These are phyloP conservation scores for Dothiorella sarmentorum DNA, from an alignment of 2,329 filamentous ascomycete genomes.

Conservation along the genomic window DNA sequence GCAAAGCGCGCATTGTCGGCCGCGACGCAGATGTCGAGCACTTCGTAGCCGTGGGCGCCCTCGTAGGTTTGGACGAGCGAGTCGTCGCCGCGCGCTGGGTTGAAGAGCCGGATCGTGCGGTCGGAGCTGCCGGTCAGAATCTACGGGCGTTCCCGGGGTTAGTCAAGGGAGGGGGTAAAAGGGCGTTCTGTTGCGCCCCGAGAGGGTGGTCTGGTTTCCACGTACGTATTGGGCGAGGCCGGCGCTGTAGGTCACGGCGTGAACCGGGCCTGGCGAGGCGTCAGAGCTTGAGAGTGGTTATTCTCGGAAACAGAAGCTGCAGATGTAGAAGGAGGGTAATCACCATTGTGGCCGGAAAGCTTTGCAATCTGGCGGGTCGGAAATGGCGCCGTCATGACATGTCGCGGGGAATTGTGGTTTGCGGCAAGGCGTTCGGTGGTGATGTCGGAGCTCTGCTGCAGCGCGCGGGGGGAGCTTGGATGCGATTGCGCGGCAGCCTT, in stretches of 20 bases:
- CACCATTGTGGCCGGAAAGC: slow-evolving; percentile 41
- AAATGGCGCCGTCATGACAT: slow-evolving; percentile 38
- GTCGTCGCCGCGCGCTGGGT: slow-evolving; percentile 56
- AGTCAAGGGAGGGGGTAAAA: background rate
- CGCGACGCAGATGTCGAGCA: slow-evolving; percentile 73
- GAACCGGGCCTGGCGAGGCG: slow-evolving; percentile 40
- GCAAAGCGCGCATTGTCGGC: slow-evolving; percentile 79
- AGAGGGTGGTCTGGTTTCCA: too few species aligned
- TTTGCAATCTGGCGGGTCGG: slow-evolving; percentile 40
- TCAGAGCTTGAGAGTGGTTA: slow-evolving; percentile 9
- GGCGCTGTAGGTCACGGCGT: slow-evolving; percentile 50
- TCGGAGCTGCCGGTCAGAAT: slow-evolving; percentile 83
- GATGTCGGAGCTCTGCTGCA: background rate
- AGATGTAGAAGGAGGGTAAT: too few species aligned
- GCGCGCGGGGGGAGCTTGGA: background rate
- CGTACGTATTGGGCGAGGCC: slow-evolving; percentile 46
- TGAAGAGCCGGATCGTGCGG: slow-evolving; percentile 81
- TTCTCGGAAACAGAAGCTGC: too few species aligned
- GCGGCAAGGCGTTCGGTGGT: background rate
- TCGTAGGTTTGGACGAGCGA: slow-evolving; percentile 80
- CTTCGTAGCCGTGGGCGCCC: slow-evolving; percentile 88
- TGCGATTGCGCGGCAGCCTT: background rate
- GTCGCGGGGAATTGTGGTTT: background rate
- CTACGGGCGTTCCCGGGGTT: slow-evolving; percentile 19
- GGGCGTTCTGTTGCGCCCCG: too few species aligned